Evolutionary conservation across 441 rosid species (phyloP).

Genomic region (Gossypium lobatum): DNA sequence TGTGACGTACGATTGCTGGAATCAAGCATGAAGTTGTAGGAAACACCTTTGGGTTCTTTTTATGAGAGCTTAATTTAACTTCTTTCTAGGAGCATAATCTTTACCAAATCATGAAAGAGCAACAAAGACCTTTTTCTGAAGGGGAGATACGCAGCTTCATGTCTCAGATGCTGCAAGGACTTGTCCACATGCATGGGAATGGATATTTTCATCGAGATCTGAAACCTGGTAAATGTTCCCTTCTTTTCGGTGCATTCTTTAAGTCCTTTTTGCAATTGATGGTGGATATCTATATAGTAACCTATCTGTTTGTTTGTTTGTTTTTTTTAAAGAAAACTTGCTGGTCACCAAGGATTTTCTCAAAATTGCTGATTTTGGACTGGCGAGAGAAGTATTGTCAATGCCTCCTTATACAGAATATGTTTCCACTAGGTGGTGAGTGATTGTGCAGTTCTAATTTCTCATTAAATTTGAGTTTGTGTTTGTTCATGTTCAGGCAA

Average conservation of each 20-base stretch:
- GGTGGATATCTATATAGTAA: slow-evolving; percentile 13
- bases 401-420: slow-evolving; percentile 76
- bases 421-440: slow-evolving; percentile 71
- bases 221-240: slow-evolving; percentile 49
- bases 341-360: slow-evolving; percentile 53
- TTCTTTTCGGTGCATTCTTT: slow-evolving; percentile 4
- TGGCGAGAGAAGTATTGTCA: slow-evolving; percentile 69
- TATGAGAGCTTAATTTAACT: slow-evolving; percentile 18
- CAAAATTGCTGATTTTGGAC: slow-evolving; percentile 74
- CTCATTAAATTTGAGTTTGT: not conserved
- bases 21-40: slow-evolving; percentile 4
- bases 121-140: slow-evolving; percentile 42
- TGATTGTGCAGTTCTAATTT: not conserved
- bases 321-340: slow-evolving; percentile 41
- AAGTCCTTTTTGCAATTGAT: not conserved
- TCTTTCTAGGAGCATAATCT: slow-evolving; percentile 52
- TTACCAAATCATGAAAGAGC: slow-evolving; percentile 57
- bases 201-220: slow-evolving; percentile 68
- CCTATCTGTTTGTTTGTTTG: not conserved
- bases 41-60: not conserved
- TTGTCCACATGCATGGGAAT: slow-evolving; percentile 59
- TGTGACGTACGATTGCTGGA: not conserved
- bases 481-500: not conserved
- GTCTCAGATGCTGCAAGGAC: slow-evolving; percentile 67
- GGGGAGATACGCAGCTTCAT: slow-evolving; percentile 48